Conservation (phyloP, 1,284 basidiomycete genomes). For the Hemileia vastatrix region DNA sequence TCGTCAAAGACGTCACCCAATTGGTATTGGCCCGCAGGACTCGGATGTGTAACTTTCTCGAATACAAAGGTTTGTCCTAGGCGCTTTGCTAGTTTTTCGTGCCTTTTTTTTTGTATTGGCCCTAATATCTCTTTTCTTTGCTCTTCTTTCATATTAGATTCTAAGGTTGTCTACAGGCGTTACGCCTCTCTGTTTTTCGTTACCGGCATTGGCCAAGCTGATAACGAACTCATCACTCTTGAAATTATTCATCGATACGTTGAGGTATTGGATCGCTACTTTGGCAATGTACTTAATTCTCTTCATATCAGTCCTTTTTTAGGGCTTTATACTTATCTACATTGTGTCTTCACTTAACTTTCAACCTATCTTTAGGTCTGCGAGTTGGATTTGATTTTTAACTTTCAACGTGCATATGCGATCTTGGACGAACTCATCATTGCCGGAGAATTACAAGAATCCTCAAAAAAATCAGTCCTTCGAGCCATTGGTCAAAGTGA, state of each 20-base stretch:
- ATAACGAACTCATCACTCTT: slow-evolving; percentile 85
- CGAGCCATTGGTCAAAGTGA: slow-evolving; percentile 57
- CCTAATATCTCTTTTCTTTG: not conserved
- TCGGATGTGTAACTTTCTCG: slow-evolving; percentile 97
- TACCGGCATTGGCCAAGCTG: slow-evolving; percentile 72
- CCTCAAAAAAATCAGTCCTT: slow-evolving; percentile 93
- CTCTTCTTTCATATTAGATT: slow-evolving; percentile 47
- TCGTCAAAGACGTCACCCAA: slow-evolving; percentile 98
- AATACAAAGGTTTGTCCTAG: slow-evolving; percentile 76
- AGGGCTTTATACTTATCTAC: not conserved
- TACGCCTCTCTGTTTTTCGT: slow-evolving; percentile 99
- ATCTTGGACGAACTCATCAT: slow-evolving; percentile 97
- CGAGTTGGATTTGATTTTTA: slow-evolving; percentile 96
- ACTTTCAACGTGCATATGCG: slow-evolving; percentile 97
- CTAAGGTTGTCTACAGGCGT: slow-evolving; percentile 89
- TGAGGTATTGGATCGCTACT: slow-evolving; percentile 96
- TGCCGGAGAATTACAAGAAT: slow-evolving; percentile 94
- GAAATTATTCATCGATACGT: slow-evolving; percentile 98
- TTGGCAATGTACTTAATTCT: slow-evolving; percentile 83
- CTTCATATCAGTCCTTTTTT: not conserved
- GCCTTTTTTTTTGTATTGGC: not conserved
- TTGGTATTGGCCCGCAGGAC: slow-evolving; percentile 90
- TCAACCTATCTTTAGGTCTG: slow-evolving; percentile 58
- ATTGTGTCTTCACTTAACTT: not conserved
- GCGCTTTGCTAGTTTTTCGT: not conserved